Percentiles rank a stretch among this genome's conserved stretches.
These are phyloP conservation scores for bread wheat (Triticum aestivum) DNA, from an alignment of 176 grass and related monocot species.

Conservation along the genomic window DNA sequence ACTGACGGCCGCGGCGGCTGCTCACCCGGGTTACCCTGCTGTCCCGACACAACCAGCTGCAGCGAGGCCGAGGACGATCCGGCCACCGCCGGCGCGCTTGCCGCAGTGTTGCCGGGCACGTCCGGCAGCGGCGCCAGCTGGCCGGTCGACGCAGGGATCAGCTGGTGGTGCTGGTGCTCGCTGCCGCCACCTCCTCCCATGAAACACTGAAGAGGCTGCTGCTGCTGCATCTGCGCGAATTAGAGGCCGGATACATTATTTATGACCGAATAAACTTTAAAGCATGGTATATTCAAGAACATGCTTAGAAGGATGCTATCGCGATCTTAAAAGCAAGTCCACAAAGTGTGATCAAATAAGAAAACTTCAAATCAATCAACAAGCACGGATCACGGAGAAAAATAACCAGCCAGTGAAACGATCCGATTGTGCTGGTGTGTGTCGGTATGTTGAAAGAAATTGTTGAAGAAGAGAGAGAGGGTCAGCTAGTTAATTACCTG, in stretches of 20 bases:
- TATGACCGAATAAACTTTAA: constrained; percentile 7
- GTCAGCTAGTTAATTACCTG: constrained; percentile 50
- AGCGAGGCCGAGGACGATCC: constrained; percentile 30
- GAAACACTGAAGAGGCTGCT: constrained; percentile 62
- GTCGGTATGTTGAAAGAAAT: not conserved
- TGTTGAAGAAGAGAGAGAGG: not conserved
- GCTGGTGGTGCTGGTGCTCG: constrained; percentile 26
- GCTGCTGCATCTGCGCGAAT: constrained; percentile 58
- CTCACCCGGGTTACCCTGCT: not conserved
- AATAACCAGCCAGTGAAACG: not conserved
- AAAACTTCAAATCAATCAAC: not conserved
- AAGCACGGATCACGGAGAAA: not conserved
- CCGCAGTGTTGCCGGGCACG: constrained; percentile 2
- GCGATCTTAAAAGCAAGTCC: not conserved
- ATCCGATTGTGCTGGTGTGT: not conserved
- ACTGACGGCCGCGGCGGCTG: constrained; percentile 9
- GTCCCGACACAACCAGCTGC: constrained; percentile 21
- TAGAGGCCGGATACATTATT: not conserved
- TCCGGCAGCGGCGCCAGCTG: constrained; percentile 21
- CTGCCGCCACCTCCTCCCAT: constrained; percentile 24
- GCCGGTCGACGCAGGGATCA: constrained; percentile 26
- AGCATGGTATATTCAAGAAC: constrained; percentile 78
- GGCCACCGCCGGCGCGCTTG: not conserved
- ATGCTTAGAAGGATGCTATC: constrained; percentile 27
- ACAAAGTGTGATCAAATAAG: constrained; percentile 27